These are phyloP conservation scores for Saccharomycopsis hybrid DNA, from an alignment of 1,139 yeast species.

Conservation along the genomic window DNA sequence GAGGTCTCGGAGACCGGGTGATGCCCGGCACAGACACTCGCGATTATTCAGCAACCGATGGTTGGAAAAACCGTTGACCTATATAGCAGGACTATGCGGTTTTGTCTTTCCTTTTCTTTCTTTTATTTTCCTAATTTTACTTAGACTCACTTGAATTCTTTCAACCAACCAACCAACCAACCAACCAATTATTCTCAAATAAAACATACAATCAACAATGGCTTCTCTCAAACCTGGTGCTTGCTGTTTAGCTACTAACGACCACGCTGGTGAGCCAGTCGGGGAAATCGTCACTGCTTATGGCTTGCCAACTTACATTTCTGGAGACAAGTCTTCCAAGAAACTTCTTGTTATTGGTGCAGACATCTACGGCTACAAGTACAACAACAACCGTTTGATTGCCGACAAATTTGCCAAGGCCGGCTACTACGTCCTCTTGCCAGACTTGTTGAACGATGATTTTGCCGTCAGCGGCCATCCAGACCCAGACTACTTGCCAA, in stretches of 20 bases:
- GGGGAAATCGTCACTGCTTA: constrained; percentile 7
- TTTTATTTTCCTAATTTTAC: not conserved
- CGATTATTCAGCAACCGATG: not conserved
- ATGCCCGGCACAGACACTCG: not conserved
- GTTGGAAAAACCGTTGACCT: not conserved
- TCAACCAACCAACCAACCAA: too few relatives aligned
- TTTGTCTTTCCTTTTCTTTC: not conserved
- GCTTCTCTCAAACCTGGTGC: not conserved
- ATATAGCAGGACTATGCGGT: not conserved
- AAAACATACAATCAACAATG: not conserved
- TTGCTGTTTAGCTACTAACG: constrained; percentile 11
- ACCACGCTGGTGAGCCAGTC: constrained; percentile 13
- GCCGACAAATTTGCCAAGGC: constrained; percentile 67
- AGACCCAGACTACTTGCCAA: constrained; percentile 30
- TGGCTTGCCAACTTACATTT: constrained; percentile 38
- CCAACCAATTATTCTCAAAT: not conserved
- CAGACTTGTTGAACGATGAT: constrained; percentile 57
- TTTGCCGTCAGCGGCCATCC: constrained; percentile 26
- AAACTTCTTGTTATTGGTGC: constrained; percentile 55
- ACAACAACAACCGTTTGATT: constrained; percentile 44
- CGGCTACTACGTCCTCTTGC: constrained; percentile 63
- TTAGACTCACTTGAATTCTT: not conserved
- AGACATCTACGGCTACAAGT: constrained; percentile 61
- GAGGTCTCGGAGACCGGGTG: too few relatives aligned
- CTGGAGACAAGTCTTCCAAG: constrained; percentile 41